Evolutionary conservation across 306 rosid species (phyloP).

Genomic region (Glycine tomentella): DNA sequence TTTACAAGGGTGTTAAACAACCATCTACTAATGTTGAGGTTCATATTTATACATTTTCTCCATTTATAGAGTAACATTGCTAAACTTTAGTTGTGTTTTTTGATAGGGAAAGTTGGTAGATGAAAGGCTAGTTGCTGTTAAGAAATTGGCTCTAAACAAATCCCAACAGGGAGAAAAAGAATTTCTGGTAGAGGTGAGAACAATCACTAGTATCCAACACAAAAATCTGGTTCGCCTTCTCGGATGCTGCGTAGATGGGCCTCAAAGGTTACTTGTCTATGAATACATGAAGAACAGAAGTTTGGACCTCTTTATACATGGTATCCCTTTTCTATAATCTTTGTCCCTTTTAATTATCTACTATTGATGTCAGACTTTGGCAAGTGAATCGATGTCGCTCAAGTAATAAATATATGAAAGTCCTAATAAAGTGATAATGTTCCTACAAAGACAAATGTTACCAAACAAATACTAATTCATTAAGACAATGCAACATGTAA

Average conservation of each 20-base stretch:
- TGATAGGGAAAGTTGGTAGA: slow-evolving; percentile 73
- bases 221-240: slow-evolving; percentile 80
- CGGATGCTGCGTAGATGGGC: slow-evolving; percentile 82
- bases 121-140: slow-evolving; percentile 68
- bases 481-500: neutral
- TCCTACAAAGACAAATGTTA: neutral
- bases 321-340: slow-evolving; percentile 43
- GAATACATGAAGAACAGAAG: slow-evolving; percentile 81
- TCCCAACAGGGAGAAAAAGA: slow-evolving; percentile 86
- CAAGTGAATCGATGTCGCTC: neutral
- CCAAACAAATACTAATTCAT: neutral
- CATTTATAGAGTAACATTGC: neutral
- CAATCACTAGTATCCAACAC: slow-evolving; percentile 85
- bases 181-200: slow-evolving; percentile 75
- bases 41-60: neutral
- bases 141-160: slow-evolving; percentile 69
- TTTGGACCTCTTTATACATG: slow-evolving; percentile 71
- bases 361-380: neutral
- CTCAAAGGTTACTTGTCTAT: slow-evolving; percentile 77
- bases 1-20: neutral
- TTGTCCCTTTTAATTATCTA: neutral
- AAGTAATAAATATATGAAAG: neutral
- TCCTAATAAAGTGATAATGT: neutral
- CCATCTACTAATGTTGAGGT: too few relatives aligned
- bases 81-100: neutral